Conservation (phyloP, 148 eudicot genomes). For the Rheum nobile region DNA sequence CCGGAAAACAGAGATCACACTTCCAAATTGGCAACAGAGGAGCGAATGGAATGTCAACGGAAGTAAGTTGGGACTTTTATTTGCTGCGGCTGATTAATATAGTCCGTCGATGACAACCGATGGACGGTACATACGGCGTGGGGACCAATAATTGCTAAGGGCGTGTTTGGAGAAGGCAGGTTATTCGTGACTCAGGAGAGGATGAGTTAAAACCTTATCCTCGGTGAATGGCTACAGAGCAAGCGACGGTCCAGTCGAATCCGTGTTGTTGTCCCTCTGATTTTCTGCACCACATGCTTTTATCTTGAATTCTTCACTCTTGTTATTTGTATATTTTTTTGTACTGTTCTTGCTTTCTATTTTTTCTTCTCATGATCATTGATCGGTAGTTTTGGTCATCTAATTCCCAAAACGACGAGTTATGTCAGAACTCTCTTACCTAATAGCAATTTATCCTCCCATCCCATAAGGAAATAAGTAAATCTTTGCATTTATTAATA, state of each 20-base stretch:
- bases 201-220: conserved; percentile 6
- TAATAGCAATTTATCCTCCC: no score
- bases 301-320: not conserved
- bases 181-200: not conserved
- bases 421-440: not conserved
- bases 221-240: conserved; percentile 5
- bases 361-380: not conserved
- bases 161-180: conserved; percentile 10
- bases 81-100: not conserved
- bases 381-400: not conserved
- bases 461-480: no score
- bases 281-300: not conserved
- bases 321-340: not conserved
- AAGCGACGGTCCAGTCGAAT: not conserved
- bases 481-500: no score
- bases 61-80: not conserved
- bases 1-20: not conserved
- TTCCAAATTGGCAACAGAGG: not conserved
- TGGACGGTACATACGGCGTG: not conserved
- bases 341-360: not conserved
- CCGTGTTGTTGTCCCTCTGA: not conserved
- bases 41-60: not conserved
- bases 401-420: not conserved
- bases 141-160: not conserved
- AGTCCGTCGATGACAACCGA: not conserved